A percentile compares a stretch with the other conserved stretches of the same genome.
Evolutionary conservation across 768 basidiomycete genomes (phyloP).

Genomic region (Xerocomellus dryophilus): DNA sequence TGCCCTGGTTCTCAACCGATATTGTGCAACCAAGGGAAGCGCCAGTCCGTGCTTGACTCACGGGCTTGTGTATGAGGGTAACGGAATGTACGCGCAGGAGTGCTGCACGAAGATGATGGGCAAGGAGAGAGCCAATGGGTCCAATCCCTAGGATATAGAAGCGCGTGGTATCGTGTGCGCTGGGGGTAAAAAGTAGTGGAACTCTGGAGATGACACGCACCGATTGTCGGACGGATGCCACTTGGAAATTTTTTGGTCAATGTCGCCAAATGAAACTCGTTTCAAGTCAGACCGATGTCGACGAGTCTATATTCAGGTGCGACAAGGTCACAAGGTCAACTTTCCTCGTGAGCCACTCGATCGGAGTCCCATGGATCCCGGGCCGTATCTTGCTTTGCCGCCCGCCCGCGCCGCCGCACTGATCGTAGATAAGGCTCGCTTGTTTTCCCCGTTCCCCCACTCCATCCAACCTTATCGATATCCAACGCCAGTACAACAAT

Average conservation of each 20-base stretch:
- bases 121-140: constrained; percentile 77
- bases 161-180: constrained; percentile 40
- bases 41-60: constrained; percentile 36
- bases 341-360: background rate
- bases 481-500: constrained; percentile 33
- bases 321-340: constrained; percentile 10
- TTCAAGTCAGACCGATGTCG: background rate
- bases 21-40: constrained; percentile 37
- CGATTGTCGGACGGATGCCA: background rate
- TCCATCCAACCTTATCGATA: constrained; percentile 11
- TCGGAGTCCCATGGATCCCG: constrained; percentile 4
- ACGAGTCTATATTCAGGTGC: constrained; percentile 26
- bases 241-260: background rate
- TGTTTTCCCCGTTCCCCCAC: background rate
- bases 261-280: background rate
- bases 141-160: constrained; percentile 80
- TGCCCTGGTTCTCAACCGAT: constrained; percentile 49
- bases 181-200: background rate
- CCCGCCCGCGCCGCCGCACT: too few species aligned
- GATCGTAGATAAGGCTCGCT: constrained; percentile 7
- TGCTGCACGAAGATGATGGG: constrained; percentile 69
- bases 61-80: constrained; percentile 65
- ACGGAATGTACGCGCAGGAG: constrained; percentile 53
- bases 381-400: constrained; percentile 3
- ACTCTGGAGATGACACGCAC: background rate